Base-by-base conservation (phyloP, 441 rosid species). In the Omphalea diandra region DNA sequence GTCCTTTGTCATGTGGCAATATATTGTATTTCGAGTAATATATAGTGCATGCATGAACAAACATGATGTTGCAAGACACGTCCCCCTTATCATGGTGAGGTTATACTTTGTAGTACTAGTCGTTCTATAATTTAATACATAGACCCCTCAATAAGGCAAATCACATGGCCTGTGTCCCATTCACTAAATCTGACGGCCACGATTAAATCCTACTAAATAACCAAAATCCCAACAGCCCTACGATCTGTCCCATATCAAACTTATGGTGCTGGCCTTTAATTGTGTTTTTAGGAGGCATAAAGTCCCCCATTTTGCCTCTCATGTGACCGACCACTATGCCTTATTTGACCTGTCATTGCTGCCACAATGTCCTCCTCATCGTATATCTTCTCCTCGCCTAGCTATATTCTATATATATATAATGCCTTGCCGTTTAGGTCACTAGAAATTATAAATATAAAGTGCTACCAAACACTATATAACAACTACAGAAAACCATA, bases 251-350 rank as follows among this genome's bases (percentile, higher is more conserved):
- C 72, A 55, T 66, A 55, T 72, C 84, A 80, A 83, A 75, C 83
- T 80, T 76, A 67, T 71, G 61, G 72, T 80, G 85, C 83, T 70
- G 82, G 79, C 35, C 80, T 79, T 75, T 65, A 71, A 63, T 65
- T 53, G 76, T 67, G 73, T 46, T 59, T 57, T 62, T 47, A 70
- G 71, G 73, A 73, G 67, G 75, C 81, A 80, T 68, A 69, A 56
- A 73, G 84, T 63, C 84, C 90, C 91, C 80, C 62, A 81, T 61
- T 55, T 78, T 87, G 90, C 84, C 87, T 79, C 86, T 87, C 88
- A 77, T 81, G 89, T 86, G 91, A 84, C 90, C 94, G 90, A 89
- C 94, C 85, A 73, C 43, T 44, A n/a, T 52, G 29, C 85, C 81
- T 74, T 41, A 61, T 61, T 76, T 69, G 77, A 82, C 83, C 88